A percentile compares a stretch with the other conserved stretches of the same genome.
phyloP scores from a whole-genome alignment of 495 filamentous ascomycete species.

The Penicillium fimorum region DNA sequence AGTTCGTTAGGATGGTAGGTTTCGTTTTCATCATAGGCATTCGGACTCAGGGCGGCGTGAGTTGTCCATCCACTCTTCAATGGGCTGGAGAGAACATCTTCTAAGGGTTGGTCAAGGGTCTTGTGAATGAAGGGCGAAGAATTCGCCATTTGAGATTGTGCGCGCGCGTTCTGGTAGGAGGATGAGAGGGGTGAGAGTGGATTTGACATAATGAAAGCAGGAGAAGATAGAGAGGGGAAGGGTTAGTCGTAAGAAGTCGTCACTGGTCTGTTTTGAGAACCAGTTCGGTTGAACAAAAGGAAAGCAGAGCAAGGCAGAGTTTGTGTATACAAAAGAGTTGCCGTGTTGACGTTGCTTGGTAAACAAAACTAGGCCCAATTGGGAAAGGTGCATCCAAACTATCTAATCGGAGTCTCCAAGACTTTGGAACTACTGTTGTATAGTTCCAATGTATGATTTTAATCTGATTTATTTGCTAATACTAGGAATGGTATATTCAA shows the following conservation, averaged over 20 bases:
- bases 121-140: slow-evolving; percentile 32
- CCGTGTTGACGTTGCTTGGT: slow-evolving; percentile 38
- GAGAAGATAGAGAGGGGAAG: background rate
- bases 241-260: background rate
- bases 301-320: slow-evolving; percentile 3
- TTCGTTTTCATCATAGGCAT: slow-evolving; percentile 16
- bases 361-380: slow-evolving; percentile 42
- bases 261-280: background rate
- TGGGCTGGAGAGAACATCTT: slow-evolving; percentile 38
- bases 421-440: too few species aligned
- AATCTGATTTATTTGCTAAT: background rate
- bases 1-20: slow-evolving; percentile 14
- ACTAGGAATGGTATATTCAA: background rate
- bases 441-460: too few species aligned
- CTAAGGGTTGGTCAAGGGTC: slow-evolving; percentile 28
- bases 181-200: slow-evolving; percentile 47
- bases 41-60: slow-evolving; percentile 11
- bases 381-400: slow-evolving; percentile 20
- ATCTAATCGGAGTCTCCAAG: background rate
- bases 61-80: slow-evolving; percentile 29
- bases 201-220: slow-evolving; percentile 36
- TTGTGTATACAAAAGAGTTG: slow-evolving; percentile 27
- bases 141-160: slow-evolving; percentile 29
- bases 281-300: background rate
- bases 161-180: slow-evolving; percentile 44